A percentile compares a stretch with the other conserved stretches of the same genome.
These are phyloP conservation scores for Phytophthora kernoviae DNA, from an alignment of 352 stramenopile genomes.

Conservation along the genomic window DNA sequence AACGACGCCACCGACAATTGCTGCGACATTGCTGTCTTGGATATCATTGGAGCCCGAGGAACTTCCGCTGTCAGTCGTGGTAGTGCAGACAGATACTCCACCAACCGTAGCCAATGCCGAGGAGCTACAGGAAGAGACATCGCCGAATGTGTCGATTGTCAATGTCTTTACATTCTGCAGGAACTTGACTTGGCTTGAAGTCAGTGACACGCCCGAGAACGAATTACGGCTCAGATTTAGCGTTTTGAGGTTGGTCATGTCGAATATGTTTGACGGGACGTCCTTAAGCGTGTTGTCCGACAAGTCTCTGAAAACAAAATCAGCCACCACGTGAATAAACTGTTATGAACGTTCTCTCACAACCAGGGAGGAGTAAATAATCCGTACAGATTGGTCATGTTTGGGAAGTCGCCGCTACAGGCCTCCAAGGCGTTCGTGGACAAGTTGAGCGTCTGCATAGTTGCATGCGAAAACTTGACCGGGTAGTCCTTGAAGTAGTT, in stretches of 20 bases:
- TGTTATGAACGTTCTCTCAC: slow-evolving; percentile 1
- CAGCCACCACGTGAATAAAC: background rate
- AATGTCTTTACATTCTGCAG: slow-evolving; percentile 43
- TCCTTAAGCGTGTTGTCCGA: slow-evolving; percentile 53
- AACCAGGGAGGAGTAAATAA: background rate
- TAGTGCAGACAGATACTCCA: slow-evolving; percentile 46
- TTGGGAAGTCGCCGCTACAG: slow-evolving; percentile 54
- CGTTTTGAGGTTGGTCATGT: slow-evolving; percentile 44
- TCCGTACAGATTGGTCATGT: slow-evolving; percentile 55
- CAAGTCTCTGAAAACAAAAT: slow-evolving; percentile 39
- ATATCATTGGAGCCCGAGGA: slow-evolving; percentile 9
- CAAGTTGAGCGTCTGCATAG: slow-evolving; percentile 54
- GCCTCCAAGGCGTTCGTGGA: slow-evolving; percentile 55
- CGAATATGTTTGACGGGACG: slow-evolving; percentile 50
- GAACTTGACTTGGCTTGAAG: slow-evolving; percentile 46
- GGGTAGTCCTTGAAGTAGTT: slow-evolving; percentile 67
- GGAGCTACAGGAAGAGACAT: slow-evolving; percentile 25
- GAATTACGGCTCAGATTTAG: slow-evolving; percentile 56
- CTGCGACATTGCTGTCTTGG: slow-evolving; percentile 32
- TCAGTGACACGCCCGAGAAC: slow-evolving; percentile 49
- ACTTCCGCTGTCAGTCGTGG: slow-evolving; percentile 1
- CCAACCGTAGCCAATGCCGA: slow-evolving; percentile 27
- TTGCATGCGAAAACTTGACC: slow-evolving; percentile 49
- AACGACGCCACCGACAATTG: slow-evolving; percentile 50
- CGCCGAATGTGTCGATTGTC: slow-evolving; percentile 46